Evolutionary conservation across 495 filamentous ascomycete species (phyloP).

Genomic region (Neurospora hispaniola): DNA sequence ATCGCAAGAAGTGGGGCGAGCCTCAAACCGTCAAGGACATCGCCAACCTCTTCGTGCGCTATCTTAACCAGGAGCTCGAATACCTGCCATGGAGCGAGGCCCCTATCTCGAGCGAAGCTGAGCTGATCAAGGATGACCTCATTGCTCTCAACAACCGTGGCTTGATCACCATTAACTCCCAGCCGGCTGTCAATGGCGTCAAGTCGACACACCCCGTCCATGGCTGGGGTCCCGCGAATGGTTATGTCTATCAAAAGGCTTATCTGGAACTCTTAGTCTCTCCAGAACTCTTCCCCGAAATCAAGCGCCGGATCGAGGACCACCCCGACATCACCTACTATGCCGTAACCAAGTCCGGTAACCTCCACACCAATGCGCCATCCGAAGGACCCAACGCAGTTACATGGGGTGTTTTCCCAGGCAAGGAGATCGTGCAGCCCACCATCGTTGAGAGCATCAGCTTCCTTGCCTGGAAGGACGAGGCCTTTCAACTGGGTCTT

Average conservation of each 20-base stretch:
- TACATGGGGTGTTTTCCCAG: conserved; percentile 98
- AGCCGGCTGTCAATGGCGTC: conserved; percentile 89
- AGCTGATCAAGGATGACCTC: conserved; percentile 62
- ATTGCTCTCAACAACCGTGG: conserved; percentile 75
- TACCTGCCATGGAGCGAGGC: conserved; percentile 92
- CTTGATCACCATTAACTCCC: conserved; percentile 93
- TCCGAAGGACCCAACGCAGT: conserved; percentile 88
- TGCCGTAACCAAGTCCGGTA: conserved; percentile 70
- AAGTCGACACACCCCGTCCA: conserved; percentile 77
- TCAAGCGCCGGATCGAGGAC: conserved; percentile 68
- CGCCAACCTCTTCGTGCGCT: conserved; percentile 69
- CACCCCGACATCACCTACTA: conserved; percentile 85
- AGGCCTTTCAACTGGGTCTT: conserved; percentile 82
- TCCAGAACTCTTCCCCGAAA: conserved; percentile 63
- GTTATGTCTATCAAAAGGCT: conserved; percentile 97
- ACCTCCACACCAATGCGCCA: conserved; percentile 73
- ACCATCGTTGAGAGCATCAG: conserved; percentile 98
- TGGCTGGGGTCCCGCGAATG: conserved; percentile 90
- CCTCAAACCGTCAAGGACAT: conserved; percentile 73
- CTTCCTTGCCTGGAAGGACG: conserved; percentile 98
- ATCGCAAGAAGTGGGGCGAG: conserved; percentile 89
- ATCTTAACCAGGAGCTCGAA: conserved; percentile 67
- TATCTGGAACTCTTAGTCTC: conserved; percentile 88
- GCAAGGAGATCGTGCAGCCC: conserved; percentile 96
- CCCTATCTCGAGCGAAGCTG: conserved; percentile 70